A percentile compares a stretch with the other conserved stretches of the same genome.
Conservation (phyloP, 352 stramenopile species). For the Phytopythium ostracodes region DNA sequence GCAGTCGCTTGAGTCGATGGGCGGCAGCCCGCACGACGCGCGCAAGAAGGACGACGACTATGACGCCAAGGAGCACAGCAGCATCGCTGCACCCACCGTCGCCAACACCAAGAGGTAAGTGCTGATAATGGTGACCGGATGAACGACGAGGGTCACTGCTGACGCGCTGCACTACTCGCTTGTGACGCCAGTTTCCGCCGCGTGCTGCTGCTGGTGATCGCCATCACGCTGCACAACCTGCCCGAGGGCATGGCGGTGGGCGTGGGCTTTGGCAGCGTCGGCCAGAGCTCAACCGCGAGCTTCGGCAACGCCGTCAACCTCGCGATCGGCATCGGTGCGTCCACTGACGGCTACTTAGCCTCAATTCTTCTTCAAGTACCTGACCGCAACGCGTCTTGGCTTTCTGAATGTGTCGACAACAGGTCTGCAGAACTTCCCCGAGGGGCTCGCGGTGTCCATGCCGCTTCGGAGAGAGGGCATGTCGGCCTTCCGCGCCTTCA, state of each 20-base stretch:
- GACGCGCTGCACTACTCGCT: no score
- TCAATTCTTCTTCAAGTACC: neutral
- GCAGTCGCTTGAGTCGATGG: constrained; percentile 50
- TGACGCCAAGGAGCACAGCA: constrained; percentile 7
- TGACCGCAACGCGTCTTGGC: neutral
- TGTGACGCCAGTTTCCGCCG: constrained; percentile 52
- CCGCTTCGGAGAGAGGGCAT: constrained; percentile 82
- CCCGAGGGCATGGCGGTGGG: constrained; percentile 88
- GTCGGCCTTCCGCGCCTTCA: constrained; percentile 79
- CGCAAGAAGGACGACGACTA: constrained; percentile 52
- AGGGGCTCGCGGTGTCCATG: constrained; percentile 88
- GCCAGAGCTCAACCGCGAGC: constrained; percentile 58
- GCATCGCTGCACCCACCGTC: constrained; percentile 14
- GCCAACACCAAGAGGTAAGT: constrained; percentile 15
- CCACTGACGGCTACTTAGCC: no score
- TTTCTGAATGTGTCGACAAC: neutral
- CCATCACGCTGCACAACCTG: constrained; percentile 90
- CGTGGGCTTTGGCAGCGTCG: constrained; percentile 86
- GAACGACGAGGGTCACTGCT: no score
- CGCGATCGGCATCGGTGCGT: constrained; percentile 73
- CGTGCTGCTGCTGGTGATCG: constrained; percentile 84
- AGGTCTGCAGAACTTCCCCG: constrained; percentile 89
- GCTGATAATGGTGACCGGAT: no score
- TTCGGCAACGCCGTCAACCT: constrained; percentile 84
- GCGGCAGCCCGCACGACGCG: constrained; percentile 29